phyloP scores from a whole-genome alignment of 2,329 filamentous ascomycete genomes.

The Cercospora sp. region DNA sequence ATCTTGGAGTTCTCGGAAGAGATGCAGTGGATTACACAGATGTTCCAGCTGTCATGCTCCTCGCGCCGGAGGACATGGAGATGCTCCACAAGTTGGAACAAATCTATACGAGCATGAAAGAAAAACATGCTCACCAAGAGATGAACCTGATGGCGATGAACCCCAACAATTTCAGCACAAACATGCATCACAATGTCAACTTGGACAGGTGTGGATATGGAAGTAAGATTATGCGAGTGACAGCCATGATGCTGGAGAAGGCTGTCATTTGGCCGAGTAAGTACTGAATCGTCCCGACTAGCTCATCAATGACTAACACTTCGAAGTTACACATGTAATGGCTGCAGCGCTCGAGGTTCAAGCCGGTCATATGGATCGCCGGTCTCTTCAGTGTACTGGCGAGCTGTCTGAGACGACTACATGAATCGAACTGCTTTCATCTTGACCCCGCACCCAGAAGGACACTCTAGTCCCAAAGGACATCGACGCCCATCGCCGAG shows the following conservation, averaged over 20 bases:
- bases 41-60: constrained; percentile 82
- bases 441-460: not conserved
- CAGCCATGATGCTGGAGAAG: constrained; percentile 83
- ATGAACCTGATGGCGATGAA: constrained; percentile 53
- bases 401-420: constrained; percentile 44
- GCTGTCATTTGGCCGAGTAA: constrained; percentile 89
- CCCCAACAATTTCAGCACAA: constrained; percentile 45
- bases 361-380: constrained; percentile 62
- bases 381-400: constrained; percentile 43
- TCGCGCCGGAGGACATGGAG: constrained; percentile 89
- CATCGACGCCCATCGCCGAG: not conserved
- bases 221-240: constrained; percentile 78
- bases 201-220: constrained; percentile 70
- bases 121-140: constrained; percentile 64
- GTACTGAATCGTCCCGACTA: constrained; percentile 40
- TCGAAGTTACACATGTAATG: constrained; percentile 66
- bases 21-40: constrained; percentile 76
- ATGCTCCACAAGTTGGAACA: constrained; percentile 79
- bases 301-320: constrained; percentile 15
- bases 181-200: constrained; percentile 41
- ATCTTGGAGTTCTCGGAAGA: constrained; percentile 81
- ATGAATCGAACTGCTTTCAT: not conserved
- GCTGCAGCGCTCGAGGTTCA: constrained; percentile 65
- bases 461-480: not conserved
- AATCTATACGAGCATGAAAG: constrained; percentile 72